Percentiles rank a stretch among this genome's conserved stretches.
phyloP scores from a whole-genome alignment of 306 rosid genomes.

The Abrus precatorius region DNA sequence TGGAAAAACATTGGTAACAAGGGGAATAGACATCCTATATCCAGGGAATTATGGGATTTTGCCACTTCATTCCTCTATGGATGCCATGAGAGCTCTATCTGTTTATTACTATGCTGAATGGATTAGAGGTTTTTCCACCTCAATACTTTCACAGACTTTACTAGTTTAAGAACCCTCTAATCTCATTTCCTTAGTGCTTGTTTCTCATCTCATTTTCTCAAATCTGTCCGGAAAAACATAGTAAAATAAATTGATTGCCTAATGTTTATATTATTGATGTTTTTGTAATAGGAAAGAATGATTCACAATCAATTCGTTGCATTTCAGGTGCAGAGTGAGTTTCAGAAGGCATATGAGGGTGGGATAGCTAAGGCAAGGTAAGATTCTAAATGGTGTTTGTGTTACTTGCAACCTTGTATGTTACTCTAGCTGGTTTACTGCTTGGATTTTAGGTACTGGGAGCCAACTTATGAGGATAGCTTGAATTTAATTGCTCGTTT shows the following conservation, averaged over 20 bases:
- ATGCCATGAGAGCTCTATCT: neutral
- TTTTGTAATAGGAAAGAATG: constrained; percentile 19
- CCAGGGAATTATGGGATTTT: neutral
- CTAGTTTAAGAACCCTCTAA: neutral
- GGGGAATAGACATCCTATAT: neutral
- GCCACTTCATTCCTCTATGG: neutral
- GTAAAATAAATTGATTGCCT: constrained; percentile 22
- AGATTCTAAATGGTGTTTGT: constrained; percentile 30
- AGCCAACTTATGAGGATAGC: constrained; percentile 95
- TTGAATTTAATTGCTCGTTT: constrained; percentile 90
- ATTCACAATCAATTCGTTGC: constrained; percentile 43
- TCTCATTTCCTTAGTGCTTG: neutral
- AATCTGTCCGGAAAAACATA: constrained; percentile 6
- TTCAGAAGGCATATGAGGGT: constrained; percentile 88
- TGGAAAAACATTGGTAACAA: neutral
- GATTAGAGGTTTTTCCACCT: constrained; percentile 17
- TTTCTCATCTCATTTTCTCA: neutral
- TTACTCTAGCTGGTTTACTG: constrained; percentile 42
- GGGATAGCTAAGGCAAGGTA: constrained; percentile 86
- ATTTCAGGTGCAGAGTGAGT: constrained; percentile 91
- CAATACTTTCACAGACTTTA: neutral
- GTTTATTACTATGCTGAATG: neutral
- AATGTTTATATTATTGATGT: constrained; percentile 9
- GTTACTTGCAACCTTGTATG: constrained; percentile 39
- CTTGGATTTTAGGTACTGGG: constrained; percentile 82